A percentile compares a stretch with the other conserved stretches of the same genome.
Evolutionary conservation across 1,284 basidiomycete species (phyloP).

Genomic region (Takashimella tepidaria): DNA sequence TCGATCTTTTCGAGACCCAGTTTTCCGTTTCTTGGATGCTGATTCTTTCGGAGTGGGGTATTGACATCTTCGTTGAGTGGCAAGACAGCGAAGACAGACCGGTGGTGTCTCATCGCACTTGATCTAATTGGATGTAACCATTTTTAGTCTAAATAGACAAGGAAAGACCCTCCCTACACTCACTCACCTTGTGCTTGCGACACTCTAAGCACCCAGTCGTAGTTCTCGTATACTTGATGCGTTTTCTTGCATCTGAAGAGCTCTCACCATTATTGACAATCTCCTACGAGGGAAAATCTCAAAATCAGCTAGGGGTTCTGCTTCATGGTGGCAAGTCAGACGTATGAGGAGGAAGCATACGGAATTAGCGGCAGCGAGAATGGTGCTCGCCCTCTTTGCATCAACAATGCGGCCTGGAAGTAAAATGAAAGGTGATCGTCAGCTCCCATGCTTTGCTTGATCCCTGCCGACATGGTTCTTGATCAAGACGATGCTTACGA

Average conservation of each 20-base stretch:
- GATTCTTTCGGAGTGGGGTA: neutral
- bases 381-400: neutral
- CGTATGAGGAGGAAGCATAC: neutral
- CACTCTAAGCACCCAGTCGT: neutral
- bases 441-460: neutral
- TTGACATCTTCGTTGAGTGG: neutral
- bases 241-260: conserved; percentile 17
- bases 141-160: neutral
- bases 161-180: neutral
- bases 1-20: neutral
- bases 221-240: conserved; percentile 60
- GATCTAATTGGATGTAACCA: too few species aligned
- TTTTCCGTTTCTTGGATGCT: neutral
- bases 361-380: neutral
- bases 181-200: neutral
- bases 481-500: too few species aligned
- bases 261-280: neutral
- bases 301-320: too few species aligned
- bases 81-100: neutral
- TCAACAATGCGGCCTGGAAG: neutral
- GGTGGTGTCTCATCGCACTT: neutral
- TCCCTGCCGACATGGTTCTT: too few species aligned
- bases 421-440: neutral
- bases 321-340: neutral
- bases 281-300: too few species aligned